Conservation (phyloP, 2,329 filamentous ascomycete genomes). For the Chrysoporthe cubensis region DNA sequence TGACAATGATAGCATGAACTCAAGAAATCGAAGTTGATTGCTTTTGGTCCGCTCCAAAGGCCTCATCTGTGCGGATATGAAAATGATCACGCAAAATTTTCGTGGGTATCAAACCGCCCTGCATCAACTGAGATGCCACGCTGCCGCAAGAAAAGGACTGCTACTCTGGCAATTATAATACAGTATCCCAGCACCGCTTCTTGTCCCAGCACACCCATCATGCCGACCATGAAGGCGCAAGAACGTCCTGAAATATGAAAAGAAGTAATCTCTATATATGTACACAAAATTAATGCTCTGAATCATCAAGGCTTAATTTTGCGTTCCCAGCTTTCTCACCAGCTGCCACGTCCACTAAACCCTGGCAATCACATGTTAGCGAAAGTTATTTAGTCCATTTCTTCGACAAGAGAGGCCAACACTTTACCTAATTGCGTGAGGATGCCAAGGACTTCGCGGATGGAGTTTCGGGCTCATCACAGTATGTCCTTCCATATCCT, state of each 20-base stretch:
- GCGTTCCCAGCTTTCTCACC: no score
- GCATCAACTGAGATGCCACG: conserved; percentile 3
- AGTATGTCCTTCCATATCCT: conserved; percentile 24
- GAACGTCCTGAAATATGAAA: background rate
- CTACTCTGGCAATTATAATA: background rate
- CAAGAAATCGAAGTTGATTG: background rate
- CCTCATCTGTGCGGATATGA: background rate
- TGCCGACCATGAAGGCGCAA: background rate
- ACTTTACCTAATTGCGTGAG: background rate
- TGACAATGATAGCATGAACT: background rate
- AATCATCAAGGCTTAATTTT: background rate
- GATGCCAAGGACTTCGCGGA: background rate
- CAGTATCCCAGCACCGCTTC: background rate
- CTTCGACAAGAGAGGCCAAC: background rate
- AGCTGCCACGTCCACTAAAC: background rate
- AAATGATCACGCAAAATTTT: background rate
- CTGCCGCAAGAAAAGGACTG: background rate
- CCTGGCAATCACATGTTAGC: background rate
- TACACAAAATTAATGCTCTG: background rate
- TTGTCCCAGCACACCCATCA: background rate
- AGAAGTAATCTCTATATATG: background rate
- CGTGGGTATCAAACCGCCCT: conserved; percentile 12
- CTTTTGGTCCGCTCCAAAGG: background rate
- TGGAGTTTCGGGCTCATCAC: background rate
- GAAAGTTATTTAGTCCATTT: background rate